Evolutionary conservation across 2,329 filamentous ascomycete genomes (phyloP), one percentile per base, ranked within the genome.

Genomic region (Teratosphaeria nubilosa): DNA sequence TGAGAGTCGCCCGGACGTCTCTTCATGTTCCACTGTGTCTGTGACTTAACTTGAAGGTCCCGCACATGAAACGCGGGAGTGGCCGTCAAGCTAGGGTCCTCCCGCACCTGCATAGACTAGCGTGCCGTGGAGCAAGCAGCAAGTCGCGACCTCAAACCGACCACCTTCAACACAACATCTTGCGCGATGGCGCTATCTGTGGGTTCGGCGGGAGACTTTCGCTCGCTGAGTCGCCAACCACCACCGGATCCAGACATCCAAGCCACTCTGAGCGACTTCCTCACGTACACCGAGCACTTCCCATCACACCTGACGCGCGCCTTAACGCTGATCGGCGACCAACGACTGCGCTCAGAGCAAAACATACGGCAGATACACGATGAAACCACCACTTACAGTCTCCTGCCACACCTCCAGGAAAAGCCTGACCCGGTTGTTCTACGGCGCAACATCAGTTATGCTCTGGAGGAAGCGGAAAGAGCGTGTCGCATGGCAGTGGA

Each of bases 211-310:
- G 53, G 56, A 11, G 65, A 69, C 60, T 67, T 69, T 60, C 65
- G 69, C 59, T 68, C 68, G n/a, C 60, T 70, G 30, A 69, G 67
- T 59, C 65, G 67, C 13, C 69, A 67, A 57, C 66, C 68, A 9
- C 67, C 66, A 14, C 66, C 66, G 53, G 83, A 86, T 67, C 83
- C 84, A 34, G 84, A 86, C 67, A 81, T 83, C 58, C 82, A 86
- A 68, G 81, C 82, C 34, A 85, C 83, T 27, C 81, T 86, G 52
- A 85, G 82, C 63, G 84, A 86, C 70, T 86, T 84, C 70, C 80
- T 86, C 59, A 83, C 86, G 70, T 86, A 86, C 72, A 86, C 84
- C 62, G 84, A 86, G 72, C 85, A 84, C 75, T 84, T 85, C 58
- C 84, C 84, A 34, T 82, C 83, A 10, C 83, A 86, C 68, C 75